phyloP scores from a whole-genome alignment of 305 asterid genomes.

The Petunia hybrid region DNA sequence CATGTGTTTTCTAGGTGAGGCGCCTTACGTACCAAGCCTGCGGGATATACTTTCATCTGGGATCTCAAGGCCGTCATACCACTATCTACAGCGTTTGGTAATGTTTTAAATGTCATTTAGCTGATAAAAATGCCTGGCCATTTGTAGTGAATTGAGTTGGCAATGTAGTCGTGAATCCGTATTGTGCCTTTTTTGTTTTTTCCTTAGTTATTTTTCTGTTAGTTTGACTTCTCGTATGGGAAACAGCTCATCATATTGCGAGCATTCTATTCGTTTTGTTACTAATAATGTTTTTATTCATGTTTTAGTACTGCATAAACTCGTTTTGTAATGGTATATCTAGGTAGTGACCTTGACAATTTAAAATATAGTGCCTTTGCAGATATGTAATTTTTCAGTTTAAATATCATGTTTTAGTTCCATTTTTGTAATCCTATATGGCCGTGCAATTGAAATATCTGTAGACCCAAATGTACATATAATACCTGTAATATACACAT shows the following conservation, averaged over 20 bases:
- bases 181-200: not conserved
- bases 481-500: not conserved
- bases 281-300: too few relatives aligned
- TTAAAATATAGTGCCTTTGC: not conserved
- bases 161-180: not conserved
- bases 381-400: not conserved
- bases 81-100: constrained; percentile 67
- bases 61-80: constrained; percentile 57
- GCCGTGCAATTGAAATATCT: not conserved
- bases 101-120: constrained; percentile 4
- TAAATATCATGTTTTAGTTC: not conserved
- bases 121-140: not conserved
- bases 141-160: not conserved
- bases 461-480: not conserved
- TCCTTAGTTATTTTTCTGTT: not conserved
- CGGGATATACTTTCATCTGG: constrained; percentile 49
- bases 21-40: constrained; percentile 46
- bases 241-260: not conserved
- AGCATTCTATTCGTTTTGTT: not conserved
- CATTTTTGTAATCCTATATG: not conserved
- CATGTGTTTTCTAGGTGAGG: constrained; percentile 57
- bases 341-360: not conserved
- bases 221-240: not conserved
- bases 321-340: too few relatives aligned
- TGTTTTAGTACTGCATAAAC: too few relatives aligned